Evolutionary conservation across 2,329 filamentous ascomycete species (phyloP), one percentile per base, ranked within the genome.

Genomic region (Thyridium curvatum): DNA sequence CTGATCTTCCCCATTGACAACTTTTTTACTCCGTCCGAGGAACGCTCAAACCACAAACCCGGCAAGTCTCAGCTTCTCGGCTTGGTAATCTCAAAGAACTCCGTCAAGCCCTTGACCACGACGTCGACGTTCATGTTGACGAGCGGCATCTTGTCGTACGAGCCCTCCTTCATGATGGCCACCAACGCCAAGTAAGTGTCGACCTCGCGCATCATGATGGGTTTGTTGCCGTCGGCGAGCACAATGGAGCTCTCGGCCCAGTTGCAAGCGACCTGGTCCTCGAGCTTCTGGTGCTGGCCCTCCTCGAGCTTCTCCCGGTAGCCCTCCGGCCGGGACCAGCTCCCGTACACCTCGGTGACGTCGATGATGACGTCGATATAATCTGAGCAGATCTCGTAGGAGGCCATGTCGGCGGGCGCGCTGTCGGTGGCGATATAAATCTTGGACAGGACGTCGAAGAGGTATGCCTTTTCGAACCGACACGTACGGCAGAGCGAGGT

Each of bases 361-460:
- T 98, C 93, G 42, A 97, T 91, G 45, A 98, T 94, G 44, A 97
- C 89, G 60, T 98, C 93, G 51, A 98, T 96, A 59, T 95, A 97
- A 59, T 98, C 93, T 36, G 88, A 94, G 66, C 93, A 98, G 55
- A 97, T 94, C 66, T 97, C 93, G 61, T 98, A 98, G 58, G 86
- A 91, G 32, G 86, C 85, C 74, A 96, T 93, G 55, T 97, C 91
- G 26, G 91, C 87, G 0, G 91, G 91, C 30, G 86, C 84, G 21
- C 84, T 93, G 60, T 98, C 93, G 5, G 91, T 96, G 1, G 93
- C 93, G 51, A 98, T 94, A 66, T 98, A 98, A 46, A 98, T 95
- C 68, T 98, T 98, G 65, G 87, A 94, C 51, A 94, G 77, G 8
- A 97, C 90, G 57, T 98, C 94, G 58, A 98, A 98, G 7, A 98